Evolutionary conservation across 2,329 filamentous ascomycete genomes (phyloP).

Genomic region (Amauroascus verrucosus): DNA sequence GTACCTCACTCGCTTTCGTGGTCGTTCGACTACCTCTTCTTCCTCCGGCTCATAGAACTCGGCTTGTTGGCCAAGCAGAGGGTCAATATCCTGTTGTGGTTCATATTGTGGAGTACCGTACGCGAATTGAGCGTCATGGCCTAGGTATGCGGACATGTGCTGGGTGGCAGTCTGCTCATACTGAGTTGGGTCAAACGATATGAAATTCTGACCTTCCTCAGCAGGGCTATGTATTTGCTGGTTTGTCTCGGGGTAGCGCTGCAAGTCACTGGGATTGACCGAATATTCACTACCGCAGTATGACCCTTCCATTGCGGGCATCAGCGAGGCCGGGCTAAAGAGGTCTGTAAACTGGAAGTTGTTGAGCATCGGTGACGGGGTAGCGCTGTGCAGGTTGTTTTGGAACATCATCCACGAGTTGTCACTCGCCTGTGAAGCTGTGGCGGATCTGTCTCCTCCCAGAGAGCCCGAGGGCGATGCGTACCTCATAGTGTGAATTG

Average conservation of each 20-base stretch:
- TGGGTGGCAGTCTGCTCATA: not conserved
- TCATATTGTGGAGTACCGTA: not conserved
- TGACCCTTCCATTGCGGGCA: slow-evolving; percentile 10
- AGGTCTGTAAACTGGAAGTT: slow-evolving; percentile 9
- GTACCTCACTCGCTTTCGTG: slow-evolving; percentile 10
- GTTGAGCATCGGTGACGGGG: slow-evolving; percentile 13
- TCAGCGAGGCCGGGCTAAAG: slow-evolving; percentile 4
- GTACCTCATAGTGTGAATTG: slow-evolving; percentile 11
- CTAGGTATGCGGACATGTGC: not conserved
- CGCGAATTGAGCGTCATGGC: not conserved
- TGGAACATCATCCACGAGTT: slow-evolving; percentile 14
- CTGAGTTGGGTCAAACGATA: not conserved
- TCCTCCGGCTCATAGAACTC: not conserved
- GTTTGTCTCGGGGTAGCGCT: slow-evolving; percentile 21
- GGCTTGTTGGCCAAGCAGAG: not conserved
- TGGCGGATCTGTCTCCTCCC: slow-evolving; percentile 15
- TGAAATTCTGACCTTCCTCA: not conserved
- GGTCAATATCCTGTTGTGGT: slow-evolving; percentile 2
- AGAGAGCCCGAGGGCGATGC: slow-evolving; percentile 15
- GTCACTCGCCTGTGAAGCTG: slow-evolving; percentile 15
- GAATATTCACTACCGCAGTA: slow-evolving; percentile 16
- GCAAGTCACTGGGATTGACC: slow-evolving; percentile 17
- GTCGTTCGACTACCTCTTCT: not conserved
- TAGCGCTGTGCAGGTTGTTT: slow-evolving; percentile 6
- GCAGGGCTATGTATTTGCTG: slow-evolving; percentile 12